Conservation (phyloP, 2,329 filamentous ascomycete genomes). For the Dendryphion nanum region DNA sequence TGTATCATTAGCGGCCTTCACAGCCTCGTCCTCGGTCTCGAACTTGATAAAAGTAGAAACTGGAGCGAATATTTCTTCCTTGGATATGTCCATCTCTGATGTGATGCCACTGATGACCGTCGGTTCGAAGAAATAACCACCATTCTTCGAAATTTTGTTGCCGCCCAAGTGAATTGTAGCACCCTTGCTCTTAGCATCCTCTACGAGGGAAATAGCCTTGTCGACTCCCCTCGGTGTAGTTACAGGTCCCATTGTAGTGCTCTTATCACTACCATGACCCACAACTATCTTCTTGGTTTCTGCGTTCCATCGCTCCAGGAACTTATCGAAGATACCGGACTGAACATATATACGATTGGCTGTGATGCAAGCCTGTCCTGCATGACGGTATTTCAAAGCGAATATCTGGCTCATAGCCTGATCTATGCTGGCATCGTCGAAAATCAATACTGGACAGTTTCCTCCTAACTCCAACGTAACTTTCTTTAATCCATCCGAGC, state of each 20-base stretch:
- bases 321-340: slow-evolving; percentile 59
- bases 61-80: slow-evolving; percentile 66
- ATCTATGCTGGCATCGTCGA: slow-evolving; percentile 63
- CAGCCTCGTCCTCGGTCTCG: slow-evolving; percentile 64
- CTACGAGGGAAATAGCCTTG: slow-evolving; percentile 60
- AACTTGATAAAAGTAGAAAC: slow-evolving; percentile 64
- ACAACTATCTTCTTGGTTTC: slow-evolving; percentile 56
- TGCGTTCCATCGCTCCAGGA: slow-evolving; percentile 54
- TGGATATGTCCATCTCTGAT: slow-evolving; percentile 54
- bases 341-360: slow-evolving; percentile 67
- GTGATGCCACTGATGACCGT: slow-evolving; percentile 63
- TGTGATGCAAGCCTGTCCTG: slow-evolving; percentile 64
- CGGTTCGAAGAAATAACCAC: slow-evolving; percentile 69
- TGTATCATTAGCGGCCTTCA: slow-evolving; percentile 60
- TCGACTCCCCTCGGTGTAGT: slow-evolving; percentile 56
- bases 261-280: slow-evolving; percentile 60
- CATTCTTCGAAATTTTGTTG: slow-evolving; percentile 44
- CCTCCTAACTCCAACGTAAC: slow-evolving; percentile 64
- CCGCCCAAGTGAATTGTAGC: slow-evolving; percentile 65
- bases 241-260: slow-evolving; percentile 60
- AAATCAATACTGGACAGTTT: slow-evolving; percentile 64
- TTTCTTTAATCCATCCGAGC: slow-evolving; percentile 62
- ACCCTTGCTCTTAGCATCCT: slow-evolving; percentile 62
- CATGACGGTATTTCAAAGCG: slow-evolving; percentile 56
- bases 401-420: slow-evolving; percentile 50